Evolutionary conservation across 2,329 filamentous ascomycete species (phyloP).

Genomic region (Venturia effusa): DNA sequence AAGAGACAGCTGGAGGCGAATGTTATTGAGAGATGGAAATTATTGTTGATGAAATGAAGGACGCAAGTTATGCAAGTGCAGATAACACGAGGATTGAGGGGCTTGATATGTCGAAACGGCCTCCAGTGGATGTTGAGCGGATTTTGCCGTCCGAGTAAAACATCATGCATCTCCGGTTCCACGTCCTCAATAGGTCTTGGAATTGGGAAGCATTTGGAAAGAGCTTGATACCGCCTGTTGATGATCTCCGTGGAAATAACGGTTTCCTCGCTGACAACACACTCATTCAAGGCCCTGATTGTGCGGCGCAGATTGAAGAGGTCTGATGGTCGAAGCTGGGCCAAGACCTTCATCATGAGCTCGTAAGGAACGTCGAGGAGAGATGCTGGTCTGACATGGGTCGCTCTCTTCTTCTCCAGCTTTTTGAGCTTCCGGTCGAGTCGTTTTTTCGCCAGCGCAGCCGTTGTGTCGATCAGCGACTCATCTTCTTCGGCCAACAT

Average conservation of each 20-base stretch:
- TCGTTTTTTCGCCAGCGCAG: conserved; percentile 39
- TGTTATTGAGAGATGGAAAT: too few relatives aligned
- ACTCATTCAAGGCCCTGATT: conserved; percentile 30
- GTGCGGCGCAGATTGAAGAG: conserved; percentile 36
- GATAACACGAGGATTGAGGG: conserved; percentile 34
- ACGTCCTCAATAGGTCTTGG: conserved; percentile 36
- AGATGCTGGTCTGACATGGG: conserved; percentile 22
- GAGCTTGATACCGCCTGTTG: conserved; percentile 36
- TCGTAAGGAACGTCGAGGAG: conserved; percentile 43
- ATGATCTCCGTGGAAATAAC: conserved; percentile 36
- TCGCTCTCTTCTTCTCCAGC: conserved; percentile 29
- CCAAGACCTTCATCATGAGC: conserved; percentile 38
- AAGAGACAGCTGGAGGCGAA: too few relatives aligned
- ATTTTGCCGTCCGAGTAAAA: conserved; percentile 34
- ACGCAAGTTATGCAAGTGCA: conserved; percentile 49
- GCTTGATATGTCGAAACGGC: conserved; percentile 41
- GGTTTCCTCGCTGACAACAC: conserved; percentile 35
- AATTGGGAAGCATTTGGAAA: conserved; percentile 41
- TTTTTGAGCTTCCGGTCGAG: conserved; percentile 38
- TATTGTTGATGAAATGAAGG: too few relatives aligned
- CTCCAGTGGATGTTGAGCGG: conserved; percentile 37
- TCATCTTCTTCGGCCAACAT: conserved; percentile 23
- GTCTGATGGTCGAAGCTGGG: conserved; percentile 39
- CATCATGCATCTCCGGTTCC: conserved; percentile 23
- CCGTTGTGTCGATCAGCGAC: conserved; percentile 40